Evolutionary conservation across 768 basidiomycete genomes (phyloP), one percentile per base, ranked within the genome.

Genomic region (Asterophora lycoperdoides): DNA sequence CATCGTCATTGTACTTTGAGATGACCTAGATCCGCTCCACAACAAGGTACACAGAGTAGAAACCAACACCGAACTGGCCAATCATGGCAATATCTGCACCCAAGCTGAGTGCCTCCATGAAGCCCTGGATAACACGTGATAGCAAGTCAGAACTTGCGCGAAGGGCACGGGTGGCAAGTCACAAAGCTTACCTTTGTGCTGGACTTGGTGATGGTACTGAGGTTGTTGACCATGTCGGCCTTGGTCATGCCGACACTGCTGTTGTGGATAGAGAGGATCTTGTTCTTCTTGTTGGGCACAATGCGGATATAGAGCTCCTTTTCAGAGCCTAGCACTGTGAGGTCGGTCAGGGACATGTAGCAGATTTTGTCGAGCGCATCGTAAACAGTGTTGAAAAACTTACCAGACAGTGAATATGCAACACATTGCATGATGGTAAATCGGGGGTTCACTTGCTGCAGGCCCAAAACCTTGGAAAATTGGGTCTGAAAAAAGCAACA

Each of bases 201-300:
- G 45, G 91, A 93, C 79, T 93, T 92, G 70, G 90, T 91, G 64
- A 93, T 93, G 46, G 91, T 93, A 73, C 90, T 91, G 53, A 96
- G 78, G 80, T 98, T 98, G 84, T 99, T 99, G 70, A 98, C 95
- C 66, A 99, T 80, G 74, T 99, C 96, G 53, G 96, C 94, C 81
- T 98, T 99, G 79, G 96, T 99, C 95, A 98, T 96, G 68, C 96
- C 95, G 55, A 99, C 77, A 83, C 96, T 95, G 51, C 91, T 87
- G 69, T 99, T 96, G 54, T 91, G 89, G 70, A 98, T 83, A 67
- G 80, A 72, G 53, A 99, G 84, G 47, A 86, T 64, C 70, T 95
- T 96, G 76, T 88, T 86, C 74, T 93, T 95, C 77, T 93, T 93
- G 81, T 99, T 87, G 55, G 94, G 93, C 54, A 76, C 80, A 76